Conservation (phyloP, 2,329 filamentous ascomycete species). For the Lachnellula occidentalis region DNA sequence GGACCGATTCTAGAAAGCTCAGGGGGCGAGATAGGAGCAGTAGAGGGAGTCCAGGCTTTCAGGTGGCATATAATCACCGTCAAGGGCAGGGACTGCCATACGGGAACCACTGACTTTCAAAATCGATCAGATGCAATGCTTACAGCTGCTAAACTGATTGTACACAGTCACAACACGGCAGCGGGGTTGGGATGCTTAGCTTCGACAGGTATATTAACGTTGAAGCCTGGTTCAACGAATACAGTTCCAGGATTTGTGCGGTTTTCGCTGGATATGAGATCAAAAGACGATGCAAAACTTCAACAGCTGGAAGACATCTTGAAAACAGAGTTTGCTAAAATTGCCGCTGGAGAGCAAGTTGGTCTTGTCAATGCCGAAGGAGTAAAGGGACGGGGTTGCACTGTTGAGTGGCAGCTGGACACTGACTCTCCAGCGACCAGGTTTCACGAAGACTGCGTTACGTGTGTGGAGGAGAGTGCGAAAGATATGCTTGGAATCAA, state of each 20-base stretch:
- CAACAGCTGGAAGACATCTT: constrained; percentile 52
- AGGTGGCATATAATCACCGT: constrained; percentile 67
- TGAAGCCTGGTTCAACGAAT: constrained; percentile 65
- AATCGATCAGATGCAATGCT: constrained; percentile 64
- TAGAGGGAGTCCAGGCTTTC: constrained; percentile 69
- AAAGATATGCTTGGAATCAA: constrained; percentile 48
- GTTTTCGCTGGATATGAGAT: constrained; percentile 64
- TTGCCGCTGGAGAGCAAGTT: constrained; percentile 53
- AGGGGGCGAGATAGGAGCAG: constrained; percentile 60
- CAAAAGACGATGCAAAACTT: constrained; percentile 50
- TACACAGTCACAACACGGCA: constrained; percentile 59
- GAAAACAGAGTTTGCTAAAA: constrained; percentile 50
- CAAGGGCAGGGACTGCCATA: constrained; percentile 63
- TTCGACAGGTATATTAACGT: constrained; percentile 59
- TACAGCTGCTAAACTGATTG: constrained; percentile 61
- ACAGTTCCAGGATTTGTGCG: constrained; percentile 64
- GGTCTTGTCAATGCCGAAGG: constrained; percentile 39
- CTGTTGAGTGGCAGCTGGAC: constrained; percentile 54
- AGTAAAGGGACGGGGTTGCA: constrained; percentile 44
- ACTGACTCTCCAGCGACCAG: constrained; percentile 55
- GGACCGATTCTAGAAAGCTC: constrained; percentile 66
- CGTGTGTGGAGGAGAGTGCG: constrained; percentile 56
- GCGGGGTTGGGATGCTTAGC: constrained; percentile 55
- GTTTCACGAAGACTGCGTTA: constrained; percentile 64
- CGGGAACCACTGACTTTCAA: constrained; percentile 65